Conservation (phyloP, 208 protist genomes). For the Histomonas meleagridis region DNA sequence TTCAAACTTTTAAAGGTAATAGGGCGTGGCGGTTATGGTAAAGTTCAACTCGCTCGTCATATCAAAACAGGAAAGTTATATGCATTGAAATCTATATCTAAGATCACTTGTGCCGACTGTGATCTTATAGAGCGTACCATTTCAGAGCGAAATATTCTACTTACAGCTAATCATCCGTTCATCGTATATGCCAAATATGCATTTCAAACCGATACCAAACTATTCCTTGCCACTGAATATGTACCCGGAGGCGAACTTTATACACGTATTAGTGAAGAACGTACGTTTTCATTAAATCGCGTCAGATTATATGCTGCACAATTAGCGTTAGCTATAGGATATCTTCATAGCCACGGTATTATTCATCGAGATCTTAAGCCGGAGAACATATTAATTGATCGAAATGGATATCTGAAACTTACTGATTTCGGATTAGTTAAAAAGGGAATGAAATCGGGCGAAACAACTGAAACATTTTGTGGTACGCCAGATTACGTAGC, state of each 20-base stretch:
- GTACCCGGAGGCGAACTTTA: constrained; percentile 45
- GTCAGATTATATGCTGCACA: constrained; percentile 33
- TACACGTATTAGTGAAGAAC: constrained; percentile 41
- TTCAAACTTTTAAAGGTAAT: constrained; percentile 21
- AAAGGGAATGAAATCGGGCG: background rate
- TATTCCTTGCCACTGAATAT: constrained; percentile 46
- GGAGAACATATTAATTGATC: constrained; percentile 41
- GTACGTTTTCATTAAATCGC: constrained; percentile 20
- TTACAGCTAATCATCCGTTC: constrained; percentile 42
- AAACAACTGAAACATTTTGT: background rate
- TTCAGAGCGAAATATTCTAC: constrained; percentile 36
- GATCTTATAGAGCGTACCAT: background rate
- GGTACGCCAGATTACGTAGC: constrained; percentile 29
- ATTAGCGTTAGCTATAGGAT: constrained; percentile 35
- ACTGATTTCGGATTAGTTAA: constrained; percentile 31
- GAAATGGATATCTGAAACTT: constrained; percentile 23
- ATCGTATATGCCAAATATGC: constrained; percentile 43
- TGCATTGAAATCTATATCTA: constrained; percentile 22
- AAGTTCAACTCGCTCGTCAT: background rate
- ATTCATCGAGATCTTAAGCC: constrained; percentile 42
- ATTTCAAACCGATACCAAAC: constrained; percentile 45
- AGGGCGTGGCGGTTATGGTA: background rate
- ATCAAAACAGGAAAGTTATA: background rate
- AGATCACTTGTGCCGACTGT: background rate
- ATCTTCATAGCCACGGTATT: constrained; percentile 37